phyloP scores from a whole-genome alignment of 345 rosid genomes.

The Eucalyptus cloeziana region DNA sequence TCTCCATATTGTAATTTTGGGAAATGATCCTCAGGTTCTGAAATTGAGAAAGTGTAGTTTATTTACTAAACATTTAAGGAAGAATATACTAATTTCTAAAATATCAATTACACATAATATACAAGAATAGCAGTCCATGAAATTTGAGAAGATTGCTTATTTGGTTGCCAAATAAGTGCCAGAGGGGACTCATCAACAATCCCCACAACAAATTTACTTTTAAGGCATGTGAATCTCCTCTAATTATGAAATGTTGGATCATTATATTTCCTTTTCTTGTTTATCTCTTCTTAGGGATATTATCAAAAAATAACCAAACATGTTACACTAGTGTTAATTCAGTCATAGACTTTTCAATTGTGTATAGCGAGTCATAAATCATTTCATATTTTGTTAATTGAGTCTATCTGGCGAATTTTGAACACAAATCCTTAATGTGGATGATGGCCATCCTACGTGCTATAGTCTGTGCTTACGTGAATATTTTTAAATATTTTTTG shows the following conservation, averaged over 20 bases:
- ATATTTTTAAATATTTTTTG: too few relatives aligned
- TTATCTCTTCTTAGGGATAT: background rate
- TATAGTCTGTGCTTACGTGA: too few relatives aligned
- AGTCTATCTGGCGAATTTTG: accelerated
- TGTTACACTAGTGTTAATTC: background rate
- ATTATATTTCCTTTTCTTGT: background rate
- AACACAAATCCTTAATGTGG: background rate
- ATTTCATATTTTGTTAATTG: background rate
- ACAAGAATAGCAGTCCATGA: background rate
- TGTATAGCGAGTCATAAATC: background rate
- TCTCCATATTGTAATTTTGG: background rate
- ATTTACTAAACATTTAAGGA: background rate
- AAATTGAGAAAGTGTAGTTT: background rate
- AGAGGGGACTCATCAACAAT: background rate
- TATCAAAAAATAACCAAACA: too few relatives aligned
- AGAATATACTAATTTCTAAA: background rate
- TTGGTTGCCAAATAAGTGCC: background rate
- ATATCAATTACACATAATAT: background rate
- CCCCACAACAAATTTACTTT: background rate
- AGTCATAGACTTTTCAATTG: accelerated
- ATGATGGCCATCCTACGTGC: too few relatives aligned
- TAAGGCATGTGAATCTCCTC: background rate
- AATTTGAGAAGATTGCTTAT: background rate
- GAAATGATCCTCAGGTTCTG: background rate
- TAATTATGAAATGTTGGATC: background rate